Evolutionary conservation across 148 eudicot genomes (phyloP), one percentile per base, ranked within the genome.

Genomic region (Selenicereus undatus): DNA sequence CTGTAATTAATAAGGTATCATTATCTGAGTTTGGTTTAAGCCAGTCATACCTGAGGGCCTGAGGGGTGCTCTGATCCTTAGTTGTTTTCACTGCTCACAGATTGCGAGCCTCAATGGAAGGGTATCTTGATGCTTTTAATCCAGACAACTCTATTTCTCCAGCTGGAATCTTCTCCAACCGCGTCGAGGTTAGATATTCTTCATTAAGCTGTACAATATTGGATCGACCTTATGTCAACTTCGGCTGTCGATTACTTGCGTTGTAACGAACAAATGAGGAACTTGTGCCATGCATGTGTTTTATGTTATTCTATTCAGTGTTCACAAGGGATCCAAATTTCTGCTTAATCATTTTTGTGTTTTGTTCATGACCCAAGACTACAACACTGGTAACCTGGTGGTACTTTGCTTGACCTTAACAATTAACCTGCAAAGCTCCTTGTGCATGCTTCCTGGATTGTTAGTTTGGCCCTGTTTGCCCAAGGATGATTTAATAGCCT

Each of bases 101-200:
- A 81, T 86, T 97, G 87, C 91, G 99, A 80, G 84, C 90, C 82
- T 97, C 99, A 65, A 94, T 97, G 99, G 95, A 92, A 81, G 85
- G 90, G 70, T 91, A 87, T 81, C 91, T 97, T 77, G 94, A 94
- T 81, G 84, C 82, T 79, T 97, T 94, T 91, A 89, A 82, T 88
- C 99, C 99, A 24, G 82, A 88, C 70, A 81, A 86, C 26, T 92
- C 99, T 45, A 45, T 87, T 77, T 86, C 93, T 70, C 99, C 99
- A 24, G 92, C 87, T 79, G 99, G 98, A 82, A 91, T 97, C 85
- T 97, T 97, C 85, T 85, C 88, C 45, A 92, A 85, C 68, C 92
- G 98, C 69, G 86, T 90, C 24, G 94, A 93, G 93, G 98, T 95
- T 48, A 89, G 90, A 74, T 54, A 58, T 81, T 48, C 39, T 69